Evolutionary conservation across 306 rosid genomes (phyloP).

Genomic region (Medicago ruthenica): DNA sequence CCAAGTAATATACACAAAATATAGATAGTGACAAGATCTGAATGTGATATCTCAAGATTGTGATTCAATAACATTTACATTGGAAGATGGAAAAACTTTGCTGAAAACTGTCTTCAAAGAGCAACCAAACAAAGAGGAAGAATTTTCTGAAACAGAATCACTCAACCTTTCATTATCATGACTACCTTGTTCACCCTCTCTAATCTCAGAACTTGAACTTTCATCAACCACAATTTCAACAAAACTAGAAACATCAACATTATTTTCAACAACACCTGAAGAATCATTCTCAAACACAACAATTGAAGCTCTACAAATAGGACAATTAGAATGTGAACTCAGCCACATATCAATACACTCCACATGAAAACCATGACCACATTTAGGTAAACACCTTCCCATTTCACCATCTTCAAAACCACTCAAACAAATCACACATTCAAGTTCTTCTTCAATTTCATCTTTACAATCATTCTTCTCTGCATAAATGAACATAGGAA

Average conservation of each 20-base stretch:
- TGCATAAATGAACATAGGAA: conserved; percentile 70
- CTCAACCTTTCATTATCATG: conserved; percentile 15
- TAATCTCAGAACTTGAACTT: conserved; percentile 47
- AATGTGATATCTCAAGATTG: conserved; percentile 27
- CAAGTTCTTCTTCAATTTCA: conserved; percentile 41
- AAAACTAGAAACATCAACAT: conserved; percentile 35
- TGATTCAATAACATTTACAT: conserved; percentile 46
- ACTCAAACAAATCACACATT: conserved; percentile 85
- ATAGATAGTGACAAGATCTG: conserved; percentile 2
- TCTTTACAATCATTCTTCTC: not conserved
- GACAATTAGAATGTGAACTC: conserved; percentile 76
- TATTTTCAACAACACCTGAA: conserved; percentile 8
- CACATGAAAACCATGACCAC: conserved; percentile 81
- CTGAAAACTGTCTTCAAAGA: conserved; percentile 78
- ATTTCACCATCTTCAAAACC: conserved; percentile 68
- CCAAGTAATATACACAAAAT: conserved; percentile 6
- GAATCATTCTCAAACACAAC: conserved; percentile 42
- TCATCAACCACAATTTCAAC: conserved; percentile 52
- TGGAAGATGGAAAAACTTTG: conserved; percentile 61
- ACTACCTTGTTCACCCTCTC: conserved; percentile 32
- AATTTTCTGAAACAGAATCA: conserved; percentile 45
- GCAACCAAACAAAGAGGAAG: conserved; percentile 61
- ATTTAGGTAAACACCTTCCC: conserved; percentile 71
- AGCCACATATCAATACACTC: conserved; percentile 96
- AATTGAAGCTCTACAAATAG: conserved; percentile 76